phyloP scores from a whole-genome alignment of 495 filamentous ascomycete species.

The Extremus antarcticus region DNA sequence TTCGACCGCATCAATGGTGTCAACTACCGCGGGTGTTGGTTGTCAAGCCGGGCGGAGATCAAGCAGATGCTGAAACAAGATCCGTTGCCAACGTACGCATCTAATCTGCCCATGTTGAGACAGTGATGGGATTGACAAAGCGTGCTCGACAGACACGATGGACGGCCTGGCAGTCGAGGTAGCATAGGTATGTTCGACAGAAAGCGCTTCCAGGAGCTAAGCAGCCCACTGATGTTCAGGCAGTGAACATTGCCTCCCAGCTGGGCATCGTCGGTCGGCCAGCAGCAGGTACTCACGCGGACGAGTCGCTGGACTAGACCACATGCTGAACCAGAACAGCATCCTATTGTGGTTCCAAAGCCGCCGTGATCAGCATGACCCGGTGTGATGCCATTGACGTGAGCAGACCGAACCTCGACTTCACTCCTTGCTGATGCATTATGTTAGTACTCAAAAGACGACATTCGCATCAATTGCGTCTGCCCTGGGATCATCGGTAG shows the following conservation, averaged over 20 bases:
- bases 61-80: slow-evolving; percentile 40
- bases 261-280: slow-evolving; percentile 42
- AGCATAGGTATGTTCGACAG: slow-evolving; percentile 24
- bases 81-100: slow-evolving; percentile 29
- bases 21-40: slow-evolving; percentile 44
- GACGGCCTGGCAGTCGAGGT: slow-evolving; percentile 17
- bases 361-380: slow-evolving; percentile 30
- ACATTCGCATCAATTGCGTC: slow-evolving; percentile 43
- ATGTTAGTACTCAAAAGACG: slow-evolving; percentile 37
- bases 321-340: slow-evolving; percentile 2
- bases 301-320: background rate
- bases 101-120: slow-evolving; percentile 25
- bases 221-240: background rate
- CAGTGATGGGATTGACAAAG: slow-evolving; percentile 25
- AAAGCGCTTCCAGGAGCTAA: no score
- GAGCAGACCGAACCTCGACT: no score
- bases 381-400: slow-evolving; percentile 39
- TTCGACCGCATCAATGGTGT: slow-evolving; percentile 42
- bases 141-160: slow-evolving; percentile 3
- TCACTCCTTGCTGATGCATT: no score
- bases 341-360: slow-evolving; percentile 28
- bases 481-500: slow-evolving; percentile 38
- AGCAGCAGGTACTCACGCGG: slow-evolving; percentile 23
- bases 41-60: slow-evolving; percentile 39
- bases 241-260: slow-evolving; percentile 45